Evolutionary conservation across 2,329 filamentous ascomycete genomes (phyloP).

Genomic region (Neurospora sp.): DNA sequence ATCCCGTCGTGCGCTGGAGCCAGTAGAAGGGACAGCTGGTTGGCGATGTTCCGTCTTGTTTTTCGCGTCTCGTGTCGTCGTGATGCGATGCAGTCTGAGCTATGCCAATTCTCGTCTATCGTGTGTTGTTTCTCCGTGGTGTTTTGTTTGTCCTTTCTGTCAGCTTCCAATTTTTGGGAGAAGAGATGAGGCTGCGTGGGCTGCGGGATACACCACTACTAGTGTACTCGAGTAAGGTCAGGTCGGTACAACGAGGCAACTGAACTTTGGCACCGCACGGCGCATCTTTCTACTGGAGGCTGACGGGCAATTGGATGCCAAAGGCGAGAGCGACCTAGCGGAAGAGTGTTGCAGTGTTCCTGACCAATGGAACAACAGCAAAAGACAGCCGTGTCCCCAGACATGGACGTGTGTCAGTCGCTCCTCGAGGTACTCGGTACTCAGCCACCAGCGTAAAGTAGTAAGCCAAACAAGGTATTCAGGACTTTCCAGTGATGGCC

Average conservation of each 20-base stretch:
- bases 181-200: background rate
- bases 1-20: background rate
- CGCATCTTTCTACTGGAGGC: background rate
- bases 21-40: background rate
- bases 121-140: background rate
- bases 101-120: background rate
- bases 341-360: background rate
- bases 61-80: background rate
- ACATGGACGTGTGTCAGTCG: background rate
- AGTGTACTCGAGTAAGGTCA: background rate
- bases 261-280: background rate
- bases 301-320: background rate
- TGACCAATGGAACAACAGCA: background rate
- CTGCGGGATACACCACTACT: background rate
- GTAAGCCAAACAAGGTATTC: background rate
- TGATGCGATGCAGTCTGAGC: background rate
- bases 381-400: background rate
- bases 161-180: background rate
- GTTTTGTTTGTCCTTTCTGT: background rate
- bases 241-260: background rate
- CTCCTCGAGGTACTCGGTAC: background rate
- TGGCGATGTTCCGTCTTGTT: background rate
- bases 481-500: background rate
- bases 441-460: background rate
- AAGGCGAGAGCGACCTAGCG: background rate